Percentiles rank a stretch among this genome's conserved stretches.
Evolutionary conservation across 306 rosid genomes (phyloP).

Genomic region (apple (Malus domestica)): ASM211411v1 NC_041805.1:10331001-10331500

Average conservation of each 20-base stretch:
- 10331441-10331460: conserved; percentile 76
- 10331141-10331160: too few relatives aligned
- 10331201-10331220: background rate
- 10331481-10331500: conserved; percentile 28
- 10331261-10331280: background rate
- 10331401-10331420: conserved; percentile 73
- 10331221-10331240: background rate
- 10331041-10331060: background rate
- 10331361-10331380: conserved; percentile 72
- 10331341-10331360: conserved; percentile 59
- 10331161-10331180: too few relatives aligned
- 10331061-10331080: background rate
- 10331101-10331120: background rate
- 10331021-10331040: background rate
- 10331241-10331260: background rate
- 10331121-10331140: too few relatives aligned
- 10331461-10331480: conserved; percentile 46
- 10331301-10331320: background rate
- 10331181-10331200: background rate
- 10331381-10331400: conserved; percentile 82
- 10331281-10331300: background rate
- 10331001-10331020: background rate
- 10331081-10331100: background rate
- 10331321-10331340: conserved; percentile 74
- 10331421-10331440: conserved; percentile 84